A percentile compares a stretch with the other conserved stretches of the same genome.
These are phyloP conservation scores for Lachnellula suecica DNA, from an alignment of 2,329 filamentous ascomycete genomes.

Conservation along the genomic window DNA sequence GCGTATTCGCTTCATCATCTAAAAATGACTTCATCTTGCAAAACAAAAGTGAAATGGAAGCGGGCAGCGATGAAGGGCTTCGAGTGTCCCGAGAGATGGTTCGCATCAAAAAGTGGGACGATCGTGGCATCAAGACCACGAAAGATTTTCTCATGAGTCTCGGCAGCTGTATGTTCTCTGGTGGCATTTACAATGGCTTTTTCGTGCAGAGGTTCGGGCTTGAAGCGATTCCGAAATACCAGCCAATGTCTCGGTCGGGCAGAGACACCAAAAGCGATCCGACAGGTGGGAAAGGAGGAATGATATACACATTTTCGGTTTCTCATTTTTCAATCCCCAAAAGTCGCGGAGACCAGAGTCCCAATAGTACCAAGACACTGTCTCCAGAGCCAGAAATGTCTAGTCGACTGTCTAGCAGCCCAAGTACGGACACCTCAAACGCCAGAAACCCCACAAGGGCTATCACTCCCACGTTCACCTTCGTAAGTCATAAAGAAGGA, in stretches of 20 bases:
- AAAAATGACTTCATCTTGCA: slow-evolving; percentile 18
- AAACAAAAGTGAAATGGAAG: not conserved
- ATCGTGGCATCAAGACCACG: slow-evolving; percentile 16
- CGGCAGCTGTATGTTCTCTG: slow-evolving; percentile 12
- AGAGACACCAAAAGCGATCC: not conserved
- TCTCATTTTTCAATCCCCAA: not conserved
- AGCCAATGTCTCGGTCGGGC: not conserved
- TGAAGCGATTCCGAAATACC: slow-evolving; percentile 8
- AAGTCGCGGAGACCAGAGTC: not conserved
- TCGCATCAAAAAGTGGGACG: slow-evolving; percentile 11
- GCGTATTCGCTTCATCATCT: slow-evolving; percentile 23
- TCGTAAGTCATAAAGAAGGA: slow-evolving; percentile 5
- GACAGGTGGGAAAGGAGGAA: not conserved
- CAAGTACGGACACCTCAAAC: not conserved
- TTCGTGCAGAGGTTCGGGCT: slow-evolving; percentile 18
- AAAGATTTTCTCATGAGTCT: slow-evolving; percentile 23
- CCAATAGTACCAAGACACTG: slow-evolving; percentile 1
- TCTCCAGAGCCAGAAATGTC: not conserved
- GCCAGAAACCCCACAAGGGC: not conserved
- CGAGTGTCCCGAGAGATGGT: slow-evolving; percentile 10
- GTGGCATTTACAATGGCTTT: slow-evolving; percentile 22
- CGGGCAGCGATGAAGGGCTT: not conserved
- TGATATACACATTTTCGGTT: not conserved
- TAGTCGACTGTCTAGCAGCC: not conserved
- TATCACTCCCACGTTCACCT: slow-evolving; percentile 2